Percentiles rank a stretch among this genome's conserved stretches.
Evolutionary conservation across 352 stramenopile genomes (phyloP).

Genomic region (Thalassiosira sp.): DNA sequence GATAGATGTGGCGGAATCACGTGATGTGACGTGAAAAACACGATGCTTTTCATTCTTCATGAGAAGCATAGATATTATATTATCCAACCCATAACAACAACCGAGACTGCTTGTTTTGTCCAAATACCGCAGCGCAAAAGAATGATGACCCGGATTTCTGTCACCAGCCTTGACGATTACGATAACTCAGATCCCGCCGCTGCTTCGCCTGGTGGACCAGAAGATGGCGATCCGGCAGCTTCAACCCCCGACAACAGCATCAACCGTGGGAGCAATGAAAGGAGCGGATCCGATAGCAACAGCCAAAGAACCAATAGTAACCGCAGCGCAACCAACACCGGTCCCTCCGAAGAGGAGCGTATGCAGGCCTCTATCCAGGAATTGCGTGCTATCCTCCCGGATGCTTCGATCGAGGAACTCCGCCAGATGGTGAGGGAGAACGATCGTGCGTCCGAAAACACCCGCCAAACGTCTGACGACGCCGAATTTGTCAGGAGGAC

Average conservation of each 20-base stretch:
- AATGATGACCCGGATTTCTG: not conserved
- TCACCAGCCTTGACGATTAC: not conserved
- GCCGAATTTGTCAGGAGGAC: not conserved
- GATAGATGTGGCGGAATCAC: too few species aligned
- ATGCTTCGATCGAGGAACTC: not conserved
- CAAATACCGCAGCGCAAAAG: not conserved
- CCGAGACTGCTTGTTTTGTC: not conserved
- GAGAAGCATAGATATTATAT: too few species aligned
- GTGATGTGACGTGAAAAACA: too few species aligned
- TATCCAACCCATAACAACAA: not conserved
- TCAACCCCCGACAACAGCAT: not conserved
- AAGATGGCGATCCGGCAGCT: not conserved
- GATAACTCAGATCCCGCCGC: slow-evolving; percentile 8
- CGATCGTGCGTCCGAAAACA: not conserved
- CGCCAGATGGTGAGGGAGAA: slow-evolving; percentile 2
- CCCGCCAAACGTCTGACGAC: not conserved
- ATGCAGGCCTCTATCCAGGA: not conserved
- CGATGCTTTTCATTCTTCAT: too few species aligned
- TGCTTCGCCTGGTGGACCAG: not conserved
- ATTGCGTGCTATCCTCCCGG: not conserved
- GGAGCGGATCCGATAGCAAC: not conserved
- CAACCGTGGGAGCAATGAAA: not conserved
- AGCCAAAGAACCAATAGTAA: not conserved
- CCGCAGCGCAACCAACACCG: not conserved
- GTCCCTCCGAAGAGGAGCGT: not conserved